Percentiles rank a stretch among this genome's conserved stretches.
These are phyloP conservation scores for Yamadazyma trypodendri DNA, from an alignment of 1,139 yeast genomes.

Conservation along the genomic window DNA sequence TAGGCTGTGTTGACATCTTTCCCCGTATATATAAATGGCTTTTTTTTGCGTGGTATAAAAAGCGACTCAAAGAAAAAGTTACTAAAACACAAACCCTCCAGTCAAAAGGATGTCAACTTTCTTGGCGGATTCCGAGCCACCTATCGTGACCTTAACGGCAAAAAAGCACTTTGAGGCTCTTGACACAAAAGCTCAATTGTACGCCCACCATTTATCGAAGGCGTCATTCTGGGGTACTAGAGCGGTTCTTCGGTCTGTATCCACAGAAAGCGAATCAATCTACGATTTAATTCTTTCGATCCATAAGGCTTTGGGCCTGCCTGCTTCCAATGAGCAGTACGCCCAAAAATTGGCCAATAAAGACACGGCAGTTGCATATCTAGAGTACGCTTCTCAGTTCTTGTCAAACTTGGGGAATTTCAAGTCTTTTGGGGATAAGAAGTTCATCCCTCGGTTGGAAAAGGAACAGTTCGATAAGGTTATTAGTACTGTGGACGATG, in stretches of 20 bases:
- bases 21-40: neutral
- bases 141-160: conserved; percentile 42
- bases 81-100: neutral
- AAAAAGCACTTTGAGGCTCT: conserved; percentile 45
- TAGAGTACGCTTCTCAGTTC: conserved; percentile 81
- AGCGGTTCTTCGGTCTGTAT: conserved; percentile 78
- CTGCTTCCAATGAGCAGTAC: conserved; percentile 44
- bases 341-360: conserved; percentile 28
- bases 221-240: conserved; percentile 84
- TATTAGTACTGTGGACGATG: conserved; percentile 40
- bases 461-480: conserved; percentile 48
- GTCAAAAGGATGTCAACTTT: conserved; percentile 17
- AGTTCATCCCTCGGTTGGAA: conserved; percentile 68
- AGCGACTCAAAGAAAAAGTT: neutral
- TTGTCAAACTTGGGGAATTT: conserved; percentile 80
- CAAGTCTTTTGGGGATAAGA: conserved; percentile 86
- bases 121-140: conserved; percentile 44
- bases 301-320: conserved; percentile 51
- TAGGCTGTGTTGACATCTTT: neutral
- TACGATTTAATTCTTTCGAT: conserved; percentile 64
- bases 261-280: conserved; percentile 75
- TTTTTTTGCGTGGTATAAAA: neutral
- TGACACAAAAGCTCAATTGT: conserved; percentile 43
- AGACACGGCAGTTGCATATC: conserved; percentile 43
- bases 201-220: conserved; percentile 79